Base-by-base conservation (phyloP, 2,329 filamentous ascomycete genomes). In the Ploettnerulaceae sp. region DNA sequence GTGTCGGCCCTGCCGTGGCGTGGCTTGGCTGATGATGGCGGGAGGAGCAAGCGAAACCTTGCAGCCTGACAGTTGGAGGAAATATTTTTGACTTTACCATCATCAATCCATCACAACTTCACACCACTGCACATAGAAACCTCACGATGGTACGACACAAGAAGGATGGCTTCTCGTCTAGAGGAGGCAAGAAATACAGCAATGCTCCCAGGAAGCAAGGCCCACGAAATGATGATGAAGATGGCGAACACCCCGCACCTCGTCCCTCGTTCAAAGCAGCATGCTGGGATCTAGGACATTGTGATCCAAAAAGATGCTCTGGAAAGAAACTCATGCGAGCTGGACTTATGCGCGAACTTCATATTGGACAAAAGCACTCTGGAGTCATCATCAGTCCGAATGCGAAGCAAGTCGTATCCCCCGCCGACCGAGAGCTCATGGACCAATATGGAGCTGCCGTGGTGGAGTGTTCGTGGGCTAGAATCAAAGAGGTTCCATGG, bases 241-340 rank as follows among this genome's bases (percentile, higher is more conserved):
- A 71, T 44, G 57, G 58, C 57, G 56, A 66, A 53, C 59, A 68
- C 44, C 61, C 61, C 46, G 48, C 60, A 45, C 51, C 61, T 38
- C 77, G 60, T 54, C 81, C 69, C 29, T 62, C 71, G 17, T 96
- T 90, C 77, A 95, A 94, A 69, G 91, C 93, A 38, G 93, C 91
- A 49, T 96, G 91, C 67, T 98, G 93, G 93, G 93, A 98, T 63
- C 76, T 98, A 25, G 91, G 90, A 52, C 93, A 98, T 71, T 98
- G 93, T 72, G 93, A 98, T 63, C 89, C 91, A 7, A 97, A 96
- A 68, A 77, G 91, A 58, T 98, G 93, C 69, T 96, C 90, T 0
- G 93, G 93, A 24, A 98, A 98, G 72, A 83, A 88, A 54, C 77
- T 98, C 25, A 95, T 98, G 78, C 83, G 84, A 54, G 78, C 94